These are phyloP conservation scores for Monilinia fructigena DNA, from an alignment of 2,329 filamentous ascomycete genomes.

Conservation along the genomic window DNA sequence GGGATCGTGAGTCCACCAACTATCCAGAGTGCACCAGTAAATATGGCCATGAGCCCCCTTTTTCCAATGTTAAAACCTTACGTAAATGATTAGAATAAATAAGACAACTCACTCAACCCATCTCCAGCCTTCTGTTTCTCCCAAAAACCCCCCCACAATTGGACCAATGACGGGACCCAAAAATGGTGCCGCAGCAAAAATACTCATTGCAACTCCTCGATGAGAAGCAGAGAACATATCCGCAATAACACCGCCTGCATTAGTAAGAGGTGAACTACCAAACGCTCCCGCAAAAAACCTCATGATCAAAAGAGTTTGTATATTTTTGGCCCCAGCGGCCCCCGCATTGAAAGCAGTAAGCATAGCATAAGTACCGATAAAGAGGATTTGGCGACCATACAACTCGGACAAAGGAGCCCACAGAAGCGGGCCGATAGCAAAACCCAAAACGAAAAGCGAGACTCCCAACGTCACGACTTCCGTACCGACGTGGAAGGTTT, in stretches of 20 bases:
- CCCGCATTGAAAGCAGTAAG: slow-evolving; percentile 63
- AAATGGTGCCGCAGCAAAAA: slow-evolving; percentile 66
- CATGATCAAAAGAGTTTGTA: slow-evolving; percentile 60
- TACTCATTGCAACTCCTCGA: slow-evolving; percentile 55
- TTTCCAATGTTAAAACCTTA: neutral
- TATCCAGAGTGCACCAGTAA: slow-evolving; percentile 67
- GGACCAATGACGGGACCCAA: slow-evolving; percentile 65
- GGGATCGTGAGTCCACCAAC: slow-evolving; percentile 51
- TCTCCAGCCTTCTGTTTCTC: slow-evolving; percentile 64
- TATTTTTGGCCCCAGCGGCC: slow-evolving; percentile 55
- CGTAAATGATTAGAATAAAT: neutral
- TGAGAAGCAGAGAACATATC: slow-evolving; percentile 56
- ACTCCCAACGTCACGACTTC: slow-evolving; percentile 46
- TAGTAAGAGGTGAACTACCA: slow-evolving; percentile 61
- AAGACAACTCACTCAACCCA: slow-evolving; percentile 60
- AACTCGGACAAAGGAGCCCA: slow-evolving; percentile 48
- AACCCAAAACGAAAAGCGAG: slow-evolving; percentile 47
- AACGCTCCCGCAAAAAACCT: slow-evolving; percentile 66
- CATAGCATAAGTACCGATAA: slow-evolving; percentile 55
- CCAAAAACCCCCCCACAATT: slow-evolving; percentile 65
- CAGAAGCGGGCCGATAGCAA: slow-evolving; percentile 45
- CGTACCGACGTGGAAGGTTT: slow-evolving; percentile 39
- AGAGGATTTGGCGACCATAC: slow-evolving; percentile 59
- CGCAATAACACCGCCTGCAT: slow-evolving; percentile 60
- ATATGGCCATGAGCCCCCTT: slow-evolving; percentile 55